Base-by-base conservation (phyloP, 169 alveolate species). In the Plasmodium gallinaceum region DNA sequence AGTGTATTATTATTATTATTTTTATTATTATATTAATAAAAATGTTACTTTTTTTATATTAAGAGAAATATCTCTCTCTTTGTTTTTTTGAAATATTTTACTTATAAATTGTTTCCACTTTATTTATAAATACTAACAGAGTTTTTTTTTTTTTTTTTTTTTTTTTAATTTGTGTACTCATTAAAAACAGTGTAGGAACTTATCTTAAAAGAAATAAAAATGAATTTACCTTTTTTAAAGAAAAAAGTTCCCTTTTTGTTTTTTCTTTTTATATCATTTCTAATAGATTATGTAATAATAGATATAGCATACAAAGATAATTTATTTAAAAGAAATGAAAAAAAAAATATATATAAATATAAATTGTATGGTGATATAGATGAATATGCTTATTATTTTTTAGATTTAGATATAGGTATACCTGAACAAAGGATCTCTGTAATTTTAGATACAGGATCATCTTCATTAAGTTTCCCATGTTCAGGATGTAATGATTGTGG, bases 401-500 rank as follows among this genome's bases (percentile, higher is more conserved):
- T 87, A 14, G 74, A 75, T 46, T 24, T 94, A 22, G 92, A 88
- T 16, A 62, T 94, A 45, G 96, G 96, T 4, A 93, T 88, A 26
- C 96, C 95, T 3, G 80, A 71, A 18, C 93, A 85, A 20, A 71
- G 74, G 18, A 94, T 92, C 16, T 68, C 92, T n/a, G 52, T 92
- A 14, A 91, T 94, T 2, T 48, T 94, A n/a, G 96, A 94, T 88
- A 94, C 96, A 10, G 96, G 96, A 0, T 94, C 96, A 0, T 75
- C 94, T 24, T 70, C 89, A 1, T 54, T 94, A 52, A 89, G 91
- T 54, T 69, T 94, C 68, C 83, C 95, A 5, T 91, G 91, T 48
- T 42, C 91, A 48, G 74, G 64, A 0, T 92, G 95, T 52, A 58
- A 60, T 6, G 88, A 76, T 14, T 94, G 96, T 70, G 96, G 96